phyloP scores from a whole-genome alignment of 345 rosid genomes.

The Eucalyptus lansdowneana region DNA sequence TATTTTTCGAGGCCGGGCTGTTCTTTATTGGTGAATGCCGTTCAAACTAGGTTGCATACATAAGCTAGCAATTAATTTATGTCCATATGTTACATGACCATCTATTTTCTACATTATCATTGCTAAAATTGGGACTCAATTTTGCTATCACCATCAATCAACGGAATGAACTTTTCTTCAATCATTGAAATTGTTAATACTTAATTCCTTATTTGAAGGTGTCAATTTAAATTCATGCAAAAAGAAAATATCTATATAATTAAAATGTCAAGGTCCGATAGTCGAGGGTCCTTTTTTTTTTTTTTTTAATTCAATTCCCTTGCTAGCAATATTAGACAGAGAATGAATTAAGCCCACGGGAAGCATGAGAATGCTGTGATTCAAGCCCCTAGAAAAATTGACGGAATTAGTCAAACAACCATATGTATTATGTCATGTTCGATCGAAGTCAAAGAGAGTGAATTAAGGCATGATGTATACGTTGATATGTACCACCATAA shows the following conservation, averaged over 20 bases:
- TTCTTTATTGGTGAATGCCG: not conserved
- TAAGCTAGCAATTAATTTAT: not conserved
- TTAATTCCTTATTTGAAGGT: not conserved
- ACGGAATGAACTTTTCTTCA: not conserved
- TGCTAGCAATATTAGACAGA: not conserved
- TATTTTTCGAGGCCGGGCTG: not conserved
- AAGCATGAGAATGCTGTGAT: not conserved
- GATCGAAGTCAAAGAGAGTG: not conserved
- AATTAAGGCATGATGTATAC: not conserved
- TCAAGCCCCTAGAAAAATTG: not conserved
- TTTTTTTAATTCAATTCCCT: not conserved
- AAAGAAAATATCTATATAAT: not conserved
- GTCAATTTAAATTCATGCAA: not conserved
- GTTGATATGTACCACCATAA: not conserved
- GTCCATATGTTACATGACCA: not conserved
- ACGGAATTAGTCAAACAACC: not conserved
- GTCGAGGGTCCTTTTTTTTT: not conserved
- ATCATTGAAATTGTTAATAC: not conserved
- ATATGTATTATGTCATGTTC: not conserved
- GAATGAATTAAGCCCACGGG: not conserved
- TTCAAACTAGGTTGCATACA: not conserved
- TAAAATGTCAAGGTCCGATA: not conserved
- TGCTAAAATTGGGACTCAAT: not conserved
- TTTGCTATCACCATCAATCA: not conserved
- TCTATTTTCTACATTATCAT: not conserved